A percentile compares a stretch with the other conserved stretches of the same genome.
Evolutionary conservation across 768 basidiomycete species (phyloP).

Genomic region (Porphyrellus cyaneotinctus): DNA sequence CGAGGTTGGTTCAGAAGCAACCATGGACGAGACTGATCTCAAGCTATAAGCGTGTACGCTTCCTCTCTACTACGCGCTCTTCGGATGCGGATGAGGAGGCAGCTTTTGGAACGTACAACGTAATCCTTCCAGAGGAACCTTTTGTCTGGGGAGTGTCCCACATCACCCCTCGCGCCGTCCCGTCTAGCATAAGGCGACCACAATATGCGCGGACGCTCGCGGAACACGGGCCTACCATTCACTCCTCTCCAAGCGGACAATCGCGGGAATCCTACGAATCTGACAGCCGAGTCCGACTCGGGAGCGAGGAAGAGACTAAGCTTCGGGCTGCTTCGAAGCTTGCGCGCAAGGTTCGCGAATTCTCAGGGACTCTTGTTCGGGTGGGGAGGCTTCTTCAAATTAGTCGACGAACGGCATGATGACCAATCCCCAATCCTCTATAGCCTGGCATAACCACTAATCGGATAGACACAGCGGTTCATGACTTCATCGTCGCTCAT

Average conservation of each 20-base stretch:
- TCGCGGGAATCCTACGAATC: conserved; percentile 9
- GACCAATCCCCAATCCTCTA: not conserved
- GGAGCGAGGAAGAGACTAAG: conserved; percentile 47
- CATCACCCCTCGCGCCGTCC: conserved; percentile 54
- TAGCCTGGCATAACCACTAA: conserved; percentile 74
- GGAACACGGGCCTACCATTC: not conserved
- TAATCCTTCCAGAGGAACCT: conserved; percentile 65
- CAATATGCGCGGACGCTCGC: conserved; percentile 37
- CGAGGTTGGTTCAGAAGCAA: too few relatives aligned
- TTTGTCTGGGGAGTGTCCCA: conserved; percentile 61
- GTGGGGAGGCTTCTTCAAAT: conserved; percentile 27
- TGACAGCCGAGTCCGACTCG: conserved; percentile 45
- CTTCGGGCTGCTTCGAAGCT: conserved; percentile 53
- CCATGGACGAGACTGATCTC: too few relatives aligned
- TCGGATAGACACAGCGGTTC: conserved; percentile 65
- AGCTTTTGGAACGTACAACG: conserved; percentile 50
- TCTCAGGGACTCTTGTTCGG: conserved; percentile 50
- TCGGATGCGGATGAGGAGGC: conserved; percentile 3
- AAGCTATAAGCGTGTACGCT: too few relatives aligned
- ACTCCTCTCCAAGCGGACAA: not conserved
- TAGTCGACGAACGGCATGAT: not conserved
- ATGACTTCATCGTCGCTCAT: conserved; percentile 61
- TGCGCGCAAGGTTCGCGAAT: conserved; percentile 54
- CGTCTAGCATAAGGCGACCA: conserved; percentile 51
- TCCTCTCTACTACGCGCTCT: too few relatives aligned